A percentile compares a stretch with the other conserved stretches of the same genome.
Evolutionary conservation across 1,139 yeast genomes (phyloP).

Genomic region (Suhomyces taliae): DNA sequence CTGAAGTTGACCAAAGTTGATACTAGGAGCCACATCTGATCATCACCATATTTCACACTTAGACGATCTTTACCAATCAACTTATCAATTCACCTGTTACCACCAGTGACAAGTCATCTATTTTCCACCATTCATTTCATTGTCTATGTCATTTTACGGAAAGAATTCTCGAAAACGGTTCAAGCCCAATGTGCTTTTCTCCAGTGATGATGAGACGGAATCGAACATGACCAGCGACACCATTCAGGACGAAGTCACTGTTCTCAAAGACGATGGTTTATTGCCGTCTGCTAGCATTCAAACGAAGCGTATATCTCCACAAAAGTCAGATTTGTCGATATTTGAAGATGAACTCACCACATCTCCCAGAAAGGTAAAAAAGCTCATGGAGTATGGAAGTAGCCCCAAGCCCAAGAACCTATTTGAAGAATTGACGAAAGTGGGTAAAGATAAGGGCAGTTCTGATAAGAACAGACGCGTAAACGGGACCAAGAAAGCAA

Average conservation of each 20-base stretch:
- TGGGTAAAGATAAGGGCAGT: no score
- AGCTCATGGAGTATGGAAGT: slow-evolving; percentile 3
- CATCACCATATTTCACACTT: no score
- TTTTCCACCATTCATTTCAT: not conserved
- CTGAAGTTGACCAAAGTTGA: no score
- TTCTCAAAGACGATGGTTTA: slow-evolving; percentile 5
- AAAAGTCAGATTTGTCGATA: not conserved
- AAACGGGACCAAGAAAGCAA: no score
- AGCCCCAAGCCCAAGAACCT: not conserved
- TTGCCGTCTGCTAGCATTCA: slow-evolving; percentile 6
- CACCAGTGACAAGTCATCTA: not conserved
- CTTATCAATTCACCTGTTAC: no score
- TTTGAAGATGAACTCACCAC: slow-evolving; percentile 14
- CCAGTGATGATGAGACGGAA: slow-evolving; percentile 11
- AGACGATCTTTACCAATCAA: no score
- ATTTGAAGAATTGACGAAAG: not conserved
- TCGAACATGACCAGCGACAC: not conserved
- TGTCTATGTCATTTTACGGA: slow-evolving; percentile 9
- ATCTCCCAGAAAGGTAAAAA: slow-evolving; percentile 19
- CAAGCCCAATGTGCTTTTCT: slow-evolving; percentile 3
- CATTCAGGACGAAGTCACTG: not conserved
- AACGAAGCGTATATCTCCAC: slow-evolving; percentile 2
- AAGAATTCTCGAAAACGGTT: slow-evolving; percentile 4
- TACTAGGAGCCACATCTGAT: no score
- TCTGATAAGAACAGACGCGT: no score